Base-by-base conservation (phyloP, 331 rosid species). In the Acacia pycnantha region DNA sequence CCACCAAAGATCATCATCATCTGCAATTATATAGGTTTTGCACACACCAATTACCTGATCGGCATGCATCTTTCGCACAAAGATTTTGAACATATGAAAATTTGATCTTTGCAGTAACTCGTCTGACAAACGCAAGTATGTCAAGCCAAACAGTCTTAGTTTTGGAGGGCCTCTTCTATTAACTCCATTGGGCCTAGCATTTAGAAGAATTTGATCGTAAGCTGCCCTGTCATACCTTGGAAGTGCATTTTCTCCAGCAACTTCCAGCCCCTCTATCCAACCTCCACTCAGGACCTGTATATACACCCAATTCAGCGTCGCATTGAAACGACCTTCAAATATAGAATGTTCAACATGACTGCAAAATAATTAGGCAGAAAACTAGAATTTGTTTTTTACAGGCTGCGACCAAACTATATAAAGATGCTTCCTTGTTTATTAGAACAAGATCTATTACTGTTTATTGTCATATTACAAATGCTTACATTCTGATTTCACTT, bases 31-130 rank as follows among this genome's bases (percentile, higher is more conserved):
- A 75, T 75, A 37, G 74, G 46, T 78, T 40, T 29, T 35, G 24
- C 37, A 78, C 76, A 24, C 44, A 24, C 72, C 59, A 41, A 15
- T 85, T 75, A 88, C 95, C 92, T 86, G 90, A 88, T 91, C 87
- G 35, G 92, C 92, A 84, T 91, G 93, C 89, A 89, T 91, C 87
- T 88, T 91, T 83, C 80, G 84, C 73, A 89, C 95, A 84, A 91
- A 89, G 70, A 21, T 83, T 85, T 86, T 86, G 89, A 91, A 91
- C 33, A 50, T 40, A 44, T 78, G 44, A 62, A 88, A 87, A 70
- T 88, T 88, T 2, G 70, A 12, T 27, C 69, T 11, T 62, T 78
- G 53, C 33, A 88, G 76, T 33, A 91, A 89, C 27, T 88, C 82
- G 40, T 77, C 78, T 5, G 87, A 85, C 46, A 91, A 74, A 74